Conservation (phyloP, 768 basidiomycete genomes). For the Lentinula lateritia region DNA sequence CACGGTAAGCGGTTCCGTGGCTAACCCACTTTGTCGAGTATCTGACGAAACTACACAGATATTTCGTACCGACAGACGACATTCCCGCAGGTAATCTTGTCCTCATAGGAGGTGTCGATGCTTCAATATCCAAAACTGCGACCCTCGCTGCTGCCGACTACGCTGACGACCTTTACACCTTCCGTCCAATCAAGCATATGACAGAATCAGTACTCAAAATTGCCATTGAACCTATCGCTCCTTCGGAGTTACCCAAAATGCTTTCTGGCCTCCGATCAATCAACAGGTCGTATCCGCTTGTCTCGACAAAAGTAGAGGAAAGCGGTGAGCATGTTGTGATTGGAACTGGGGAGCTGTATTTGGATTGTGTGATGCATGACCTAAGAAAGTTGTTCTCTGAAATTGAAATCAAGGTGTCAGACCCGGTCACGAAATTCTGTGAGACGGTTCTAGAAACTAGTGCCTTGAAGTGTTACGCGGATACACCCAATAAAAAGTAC, state of each 20-base stretch:
- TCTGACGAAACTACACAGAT: constrained; percentile 41
- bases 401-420: constrained; percentile 99
- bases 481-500: constrained; percentile 98
- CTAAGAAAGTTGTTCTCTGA: constrained; percentile 88
- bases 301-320: constrained; percentile 95
- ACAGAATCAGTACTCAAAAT: constrained; percentile 96
- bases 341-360: constrained; percentile 94
- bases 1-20: constrained; percentile 49
- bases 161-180: constrained; percentile 80
- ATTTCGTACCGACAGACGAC: constrained; percentile 85
- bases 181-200: constrained; percentile 94
- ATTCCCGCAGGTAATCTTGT: constrained; percentile 90
- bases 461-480: constrained; percentile 97
- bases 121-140: constrained; percentile 92
- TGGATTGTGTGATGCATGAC: constrained; percentile 97
- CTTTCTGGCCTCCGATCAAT: constrained; percentile 92
- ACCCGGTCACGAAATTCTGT: constrained; percentile 96
- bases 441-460: constrained; percentile 98
- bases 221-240: constrained; percentile 96
- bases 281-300: constrained; percentile 96
- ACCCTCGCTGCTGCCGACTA: constrained; percentile 72
- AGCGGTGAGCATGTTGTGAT: constrained; percentile 96
- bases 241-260: constrained; percentile 99
- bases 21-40: constrained; percentile 1
- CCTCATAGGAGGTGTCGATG: constrained; percentile 87